These are phyloP conservation scores for Porpolomopsis calyptriformis DNA, from an alignment of 768 basidiomycete species.

Conservation along the genomic window DNA sequence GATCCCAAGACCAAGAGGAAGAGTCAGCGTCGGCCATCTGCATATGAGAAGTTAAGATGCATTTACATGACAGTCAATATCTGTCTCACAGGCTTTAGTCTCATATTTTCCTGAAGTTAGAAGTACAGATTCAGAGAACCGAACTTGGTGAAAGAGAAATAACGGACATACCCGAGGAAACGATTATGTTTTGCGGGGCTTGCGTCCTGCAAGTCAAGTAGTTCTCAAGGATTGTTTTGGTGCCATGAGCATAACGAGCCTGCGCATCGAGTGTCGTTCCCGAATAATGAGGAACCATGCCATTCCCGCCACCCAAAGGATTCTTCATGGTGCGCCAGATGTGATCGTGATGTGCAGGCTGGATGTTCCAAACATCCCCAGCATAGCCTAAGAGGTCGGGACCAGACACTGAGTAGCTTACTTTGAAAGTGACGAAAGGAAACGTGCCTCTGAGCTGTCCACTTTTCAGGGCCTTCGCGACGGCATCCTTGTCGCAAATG, in stretches of 20 bases:
- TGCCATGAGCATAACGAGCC: slow-evolving; percentile 70
- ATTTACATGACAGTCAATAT: too few species aligned
- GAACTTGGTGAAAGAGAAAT: background rate
- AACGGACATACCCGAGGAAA: slow-evolving; percentile 46
- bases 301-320: slow-evolving; percentile 75
- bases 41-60: too few species aligned
- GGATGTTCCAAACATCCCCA: slow-evolving; percentile 78
- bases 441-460: slow-evolving; percentile 50
- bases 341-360: slow-evolving; percentile 81
- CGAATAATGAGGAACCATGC: slow-evolving; percentile 81
- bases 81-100: slow-evolving; percentile 33
- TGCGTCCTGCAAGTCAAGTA: slow-evolving; percentile 56
- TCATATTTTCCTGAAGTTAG: slow-evolving; percentile 30
- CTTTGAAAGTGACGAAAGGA: background rate
- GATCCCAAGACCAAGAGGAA: too few species aligned
- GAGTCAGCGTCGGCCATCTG: too few species aligned
- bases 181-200: slow-evolving; percentile 72
- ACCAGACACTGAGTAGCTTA: slow-evolving; percentile 17
- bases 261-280: slow-evolving; percentile 88
- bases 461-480: slow-evolving; percentile 62
- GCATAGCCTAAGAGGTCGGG: slow-evolving; percentile 8
- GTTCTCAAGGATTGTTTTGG: slow-evolving; percentile 60
- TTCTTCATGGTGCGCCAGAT: slow-evolving; percentile 79
- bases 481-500: slow-evolving; percentile 76
- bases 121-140: slow-evolving; percentile 3